Base-by-base conservation (phyloP, 2,329 filamentous ascomycete species). In the Passalora sequoiae region DNA sequence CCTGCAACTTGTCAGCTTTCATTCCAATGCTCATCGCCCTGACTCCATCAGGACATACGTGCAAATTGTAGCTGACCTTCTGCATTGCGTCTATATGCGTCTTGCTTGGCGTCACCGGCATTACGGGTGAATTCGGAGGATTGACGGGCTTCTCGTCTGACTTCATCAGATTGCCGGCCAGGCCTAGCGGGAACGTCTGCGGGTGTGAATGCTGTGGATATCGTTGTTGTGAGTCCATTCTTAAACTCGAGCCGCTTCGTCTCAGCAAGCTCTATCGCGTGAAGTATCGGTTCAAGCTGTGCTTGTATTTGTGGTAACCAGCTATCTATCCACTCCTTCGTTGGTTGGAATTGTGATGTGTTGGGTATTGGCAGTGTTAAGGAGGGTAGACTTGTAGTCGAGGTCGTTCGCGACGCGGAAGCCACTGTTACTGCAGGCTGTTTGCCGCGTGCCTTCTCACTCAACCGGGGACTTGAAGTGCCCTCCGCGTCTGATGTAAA, bases 381-480 rank as follows among this genome's bases (percentile, higher is more conserved):
- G 73, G 55, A 80, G 81, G 45, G 74, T 78, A 96, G 73, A 58
- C 88, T 95, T 1, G 86, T 86, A 20, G 83, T 86, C 12, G 57
- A 60, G 64, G 89, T 94, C 60, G 92, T 95, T 60, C 95, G 89
- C 30, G 58, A 61, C 3, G 53, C 48, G 10, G 50, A 46, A 15
- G 37, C 43, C 13, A 91, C 29, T 4, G 15, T 83, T 75, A 1
- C 86, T 85, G 9, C 88, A 20, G 91, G 92, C 81, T 94, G 88
- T 66, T 98, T 98, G 6, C 92, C 92, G 38, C 92, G 76, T 12
- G 92, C 92, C 65, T 97, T 98, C 66, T 97, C 92, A 15, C 91
- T 96, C 86, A 97, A 95, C 42, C 89, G 46, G 25, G 38, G 29
- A 22, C 30, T 32, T 16, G 38, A 35, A 7, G 32, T 28, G 6